Conservation (phyloP, 352 stramenopile species). For the Globisporangium nunn region DNA sequence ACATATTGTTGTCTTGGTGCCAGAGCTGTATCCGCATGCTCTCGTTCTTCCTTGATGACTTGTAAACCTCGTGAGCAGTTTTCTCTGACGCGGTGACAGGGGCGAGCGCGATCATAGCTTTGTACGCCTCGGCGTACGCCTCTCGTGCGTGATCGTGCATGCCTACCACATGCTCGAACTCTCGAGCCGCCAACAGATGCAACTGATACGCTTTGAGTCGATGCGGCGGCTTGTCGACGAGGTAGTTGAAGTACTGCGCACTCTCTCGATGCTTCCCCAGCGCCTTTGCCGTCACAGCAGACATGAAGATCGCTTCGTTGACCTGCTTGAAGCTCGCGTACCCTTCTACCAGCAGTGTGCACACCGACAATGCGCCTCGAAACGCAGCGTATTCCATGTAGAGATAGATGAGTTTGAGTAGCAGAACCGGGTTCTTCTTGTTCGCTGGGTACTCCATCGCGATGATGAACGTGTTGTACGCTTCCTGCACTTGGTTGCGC, state of each 20-base stretch:
- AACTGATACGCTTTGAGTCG: constrained; percentile 47
- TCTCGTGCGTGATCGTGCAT: constrained; percentile 41
- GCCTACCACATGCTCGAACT: constrained; percentile 34
- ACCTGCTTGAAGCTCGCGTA: constrained; percentile 30
- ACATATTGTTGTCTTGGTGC: constrained; percentile 44
- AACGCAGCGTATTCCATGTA: constrained; percentile 66
- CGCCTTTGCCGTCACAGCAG: constrained; percentile 42
- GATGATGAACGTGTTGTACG: constrained; percentile 73
- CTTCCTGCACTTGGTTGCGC: constrained; percentile 17
- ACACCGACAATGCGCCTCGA: constrained; percentile 54
- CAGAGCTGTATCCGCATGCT: constrained; percentile 46
- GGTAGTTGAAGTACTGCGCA: constrained; percentile 65
- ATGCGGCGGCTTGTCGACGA: constrained; percentile 50
- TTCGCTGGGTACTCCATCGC: constrained; percentile 70
- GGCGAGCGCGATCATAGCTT: constrained; percentile 36
- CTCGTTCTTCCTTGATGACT: constrained; percentile 61
- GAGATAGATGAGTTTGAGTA: constrained; percentile 50
- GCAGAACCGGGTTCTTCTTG: constrained; percentile 48
- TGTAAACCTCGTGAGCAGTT: constrained; percentile 42
- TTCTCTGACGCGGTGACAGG: constrained; percentile 48
- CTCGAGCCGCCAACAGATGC: constrained; percentile 41
- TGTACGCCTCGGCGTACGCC: constrained; percentile 49
- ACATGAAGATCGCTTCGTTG: constrained; percentile 60
- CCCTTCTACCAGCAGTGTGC: constrained; percentile 58
- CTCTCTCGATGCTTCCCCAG: constrained; percentile 52